Conservation (phyloP, 192 early-diverging fungal species). For the Coemansia pectinata region DNA sequence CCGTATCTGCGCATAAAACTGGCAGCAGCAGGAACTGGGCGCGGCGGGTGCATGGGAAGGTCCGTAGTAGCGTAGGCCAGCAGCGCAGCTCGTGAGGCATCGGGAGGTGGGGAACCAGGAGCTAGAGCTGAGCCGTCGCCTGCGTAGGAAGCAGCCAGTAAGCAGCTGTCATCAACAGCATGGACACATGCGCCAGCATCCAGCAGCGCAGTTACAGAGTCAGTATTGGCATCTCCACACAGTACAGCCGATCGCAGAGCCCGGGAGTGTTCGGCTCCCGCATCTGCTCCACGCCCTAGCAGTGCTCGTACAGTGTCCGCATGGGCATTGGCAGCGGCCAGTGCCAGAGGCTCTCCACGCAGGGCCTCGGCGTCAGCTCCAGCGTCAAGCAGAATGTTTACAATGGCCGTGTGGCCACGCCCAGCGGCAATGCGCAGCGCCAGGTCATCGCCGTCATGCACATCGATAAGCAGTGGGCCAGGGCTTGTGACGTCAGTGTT, state of each 20-base stretch:
- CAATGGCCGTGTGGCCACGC: conserved; percentile 17
- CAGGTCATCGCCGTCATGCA: conserved; percentile 32
- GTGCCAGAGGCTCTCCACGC: conserved; percentile 35
- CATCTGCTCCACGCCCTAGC: conserved; percentile 34
- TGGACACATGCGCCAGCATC: conserved; percentile 26
- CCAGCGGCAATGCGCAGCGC: conserved; percentile 40
- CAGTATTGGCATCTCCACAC: conserved; percentile 36
- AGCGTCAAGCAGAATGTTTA: conserved; percentile 24
- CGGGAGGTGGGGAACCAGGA: background rate
- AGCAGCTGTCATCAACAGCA: conserved; percentile 38
- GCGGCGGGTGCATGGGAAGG: conserved; percentile 3
- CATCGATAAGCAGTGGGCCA: conserved; percentile 21
- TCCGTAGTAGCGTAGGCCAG: background rate
- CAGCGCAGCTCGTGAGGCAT: background rate
- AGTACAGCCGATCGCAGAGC: conserved; percentile 46
- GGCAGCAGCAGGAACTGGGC: background rate
- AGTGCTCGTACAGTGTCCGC: conserved; percentile 9
- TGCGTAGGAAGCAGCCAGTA: conserved; percentile 44
- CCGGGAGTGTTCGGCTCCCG: conserved; percentile 20
- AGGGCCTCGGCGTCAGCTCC: conserved; percentile 28
- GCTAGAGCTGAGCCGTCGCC: conserved; percentile 37
- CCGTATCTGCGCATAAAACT: background rate
- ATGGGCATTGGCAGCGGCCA: conserved; percentile 31
- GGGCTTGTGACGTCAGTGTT: background rate
- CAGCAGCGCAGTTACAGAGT: conserved; percentile 21